Evolutionary conservation across 352 stramenopile genomes (phyloP), one percentile per base, ranked within the genome.

Genomic region (Globisporangium iwayamae): DNA sequence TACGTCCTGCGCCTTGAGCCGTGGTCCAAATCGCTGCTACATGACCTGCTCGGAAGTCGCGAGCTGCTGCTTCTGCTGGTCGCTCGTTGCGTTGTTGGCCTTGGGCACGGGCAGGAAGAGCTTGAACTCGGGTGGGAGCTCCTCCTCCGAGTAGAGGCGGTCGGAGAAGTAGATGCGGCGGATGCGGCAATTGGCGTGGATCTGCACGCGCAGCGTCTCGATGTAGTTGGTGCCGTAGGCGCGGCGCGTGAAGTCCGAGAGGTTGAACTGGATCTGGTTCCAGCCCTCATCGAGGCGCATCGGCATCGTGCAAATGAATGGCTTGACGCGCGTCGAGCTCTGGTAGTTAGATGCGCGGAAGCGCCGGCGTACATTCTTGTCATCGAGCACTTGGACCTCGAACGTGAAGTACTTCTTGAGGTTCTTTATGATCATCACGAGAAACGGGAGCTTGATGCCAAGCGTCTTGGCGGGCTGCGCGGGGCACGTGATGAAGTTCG

Each of bases 401-500:
- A 99, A 99, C 36, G 96, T 99, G 71, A 99, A 99, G 77, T 99
- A 98, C 81, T 99, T 99, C 64, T 98, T 98, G 46, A 99, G 73
- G 78, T 99, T 99, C 81, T 99, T 99, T 65, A 99, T 96, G 69
- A 99, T 99, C 94, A 99, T 99, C 32, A 99, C 96, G 13, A 99
- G 82, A 72, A 98, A 99, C 36, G 96, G 96, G 60, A 99, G 79
- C 73, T 99, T 99, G 76, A 99, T 99, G 43, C 94, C 96, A 11
- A 99, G 80, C 16, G 94, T 98, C 70, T 98, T 96, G 65, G 92
- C 96, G 13, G 94, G 80, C 65, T 98, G 86, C 22, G 94, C 93
- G 18, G 96, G 96, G 60, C 94, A 98, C 57, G 96, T 96, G 70
- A 99, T 98, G 76, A 98, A 99, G 72, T 96, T 99, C 38, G 96